Evolutionary conservation across 306 rosid species (phyloP).

Genomic region (Luffa aegyptiaca): DNA sequence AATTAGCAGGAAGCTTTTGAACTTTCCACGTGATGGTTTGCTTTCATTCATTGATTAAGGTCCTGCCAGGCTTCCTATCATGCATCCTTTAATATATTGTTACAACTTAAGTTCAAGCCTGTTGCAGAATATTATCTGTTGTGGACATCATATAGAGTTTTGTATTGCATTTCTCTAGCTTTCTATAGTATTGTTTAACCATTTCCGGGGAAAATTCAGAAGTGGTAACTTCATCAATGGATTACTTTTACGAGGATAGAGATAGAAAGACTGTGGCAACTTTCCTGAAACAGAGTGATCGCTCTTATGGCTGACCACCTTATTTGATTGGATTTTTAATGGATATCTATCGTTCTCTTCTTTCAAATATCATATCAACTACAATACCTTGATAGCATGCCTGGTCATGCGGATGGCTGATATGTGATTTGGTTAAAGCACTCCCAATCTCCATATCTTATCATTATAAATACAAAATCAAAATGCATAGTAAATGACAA

Average conservation of each 20-base stretch:
- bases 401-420: not conserved
- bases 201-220: not conserved
- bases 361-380: not conserved
- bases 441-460: not conserved
- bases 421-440: not conserved
- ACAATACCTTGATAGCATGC: not conserved
- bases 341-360: not conserved
- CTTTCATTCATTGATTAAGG: not conserved
- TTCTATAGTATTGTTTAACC: not conserved
- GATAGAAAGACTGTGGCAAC: not conserved
- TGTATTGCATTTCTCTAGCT: not conserved
- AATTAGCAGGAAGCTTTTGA: not conserved
- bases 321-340: not conserved
- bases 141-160: not conserved
- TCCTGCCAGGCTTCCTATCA: not conserved
- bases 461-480: not conserved
- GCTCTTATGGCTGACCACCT: not conserved
- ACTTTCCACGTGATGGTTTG: not conserved
- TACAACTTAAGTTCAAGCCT: not conserved
- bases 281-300: not conserved
- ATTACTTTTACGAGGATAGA: not conserved
- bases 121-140: not conserved
- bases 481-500: constrained; percentile 1
- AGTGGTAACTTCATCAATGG: not conserved
- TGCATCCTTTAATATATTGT: not conserved